Base-by-base conservation (phyloP, 768 basidiomycete species). In the Mrakia blollopis region DNA sequence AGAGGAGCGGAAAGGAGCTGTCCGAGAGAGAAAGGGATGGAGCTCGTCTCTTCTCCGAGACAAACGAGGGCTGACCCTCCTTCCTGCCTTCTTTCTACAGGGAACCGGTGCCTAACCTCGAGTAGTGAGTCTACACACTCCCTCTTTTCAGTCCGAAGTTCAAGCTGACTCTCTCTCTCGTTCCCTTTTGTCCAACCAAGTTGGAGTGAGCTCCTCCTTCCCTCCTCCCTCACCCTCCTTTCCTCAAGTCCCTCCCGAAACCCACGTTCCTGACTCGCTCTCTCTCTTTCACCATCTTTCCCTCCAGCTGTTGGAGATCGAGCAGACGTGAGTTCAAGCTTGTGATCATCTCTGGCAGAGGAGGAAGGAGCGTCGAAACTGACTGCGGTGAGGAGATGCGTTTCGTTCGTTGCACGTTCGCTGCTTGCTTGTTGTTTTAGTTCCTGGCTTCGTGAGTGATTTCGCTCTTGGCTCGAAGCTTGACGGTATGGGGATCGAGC, bases 91-190 rank as follows among this genome's bases (percentile, higher is more conserved):
- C 6, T 30, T 57, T 30, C 11, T 37, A 13, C 30, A 76, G 75
- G 65, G 95, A 97, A 82, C 95, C 95, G 5, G 87, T 95, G 80
- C 95, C 95, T 7, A 98, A 98, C 85, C 87, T 98, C 71, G 95
- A 98, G 85, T 98, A 94, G 85, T 97, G 92, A 73, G 76, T 73
- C 41, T 16, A 39, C 70, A 4, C 2, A 0, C 11, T 62, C 14
- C 14, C n/a, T 62, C 41, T 3, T 3, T 9, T 37, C 11, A 16
- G 9, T 32, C 25, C 14, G 32, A 25, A 3, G 54, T 44, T 7
- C 16, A 44, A 14, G 50, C 28, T 32, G 52, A 90, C 87, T 93
- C 80, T 92, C 94, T 85, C 93, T 63, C 10, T 63, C 72, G 28
- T 37, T 35, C 6, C 39, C 7, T 13, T 6, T 23, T 32, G 1